These are phyloP conservation scores for Tylopilus sp. DNA, from an alignment of 1,284 basidiomycete genomes.

Conservation along the genomic window DNA sequence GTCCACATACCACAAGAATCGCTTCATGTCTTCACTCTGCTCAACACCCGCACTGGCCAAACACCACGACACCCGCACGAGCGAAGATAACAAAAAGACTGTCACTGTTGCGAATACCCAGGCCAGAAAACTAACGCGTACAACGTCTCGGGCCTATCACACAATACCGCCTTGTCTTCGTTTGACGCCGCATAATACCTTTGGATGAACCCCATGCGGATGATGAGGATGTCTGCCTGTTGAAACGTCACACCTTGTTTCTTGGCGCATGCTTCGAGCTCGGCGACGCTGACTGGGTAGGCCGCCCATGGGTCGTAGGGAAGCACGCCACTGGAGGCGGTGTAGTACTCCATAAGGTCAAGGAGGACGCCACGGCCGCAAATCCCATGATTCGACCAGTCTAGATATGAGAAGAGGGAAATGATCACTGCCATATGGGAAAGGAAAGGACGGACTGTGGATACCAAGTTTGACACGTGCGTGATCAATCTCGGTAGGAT, in stretches of 20 bases:
- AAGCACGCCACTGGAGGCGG: conserved; percentile 52
- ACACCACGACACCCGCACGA: neutral
- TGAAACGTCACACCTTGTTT: too few species aligned
- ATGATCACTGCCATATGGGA: neutral
- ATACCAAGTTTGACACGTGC: conserved; percentile 67
- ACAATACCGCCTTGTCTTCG: conserved; percentile 60
- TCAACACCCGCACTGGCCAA: conserved; percentile 66
- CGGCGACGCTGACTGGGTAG: too few species aligned
- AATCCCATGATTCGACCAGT: conserved; percentile 81
- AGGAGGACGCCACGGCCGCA: conserved; percentile 79
- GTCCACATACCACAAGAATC: conserved; percentile 67
- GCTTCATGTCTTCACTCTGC: conserved; percentile 77
- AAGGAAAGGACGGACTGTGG: conserved; percentile 61
- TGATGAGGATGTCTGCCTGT: too few species aligned
- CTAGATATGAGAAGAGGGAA: conserved; percentile 44
- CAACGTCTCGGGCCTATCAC: conserved; percentile 52
- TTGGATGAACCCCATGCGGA: conserved; percentile 43
- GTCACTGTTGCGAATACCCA: neutral
- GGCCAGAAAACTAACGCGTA: conserved; percentile 40
- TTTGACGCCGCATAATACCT: conserved; percentile 61
- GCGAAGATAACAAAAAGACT: neutral
- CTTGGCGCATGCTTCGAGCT: too few species aligned
- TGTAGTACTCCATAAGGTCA: conserved; percentile 69
- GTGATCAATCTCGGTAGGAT: conserved; percentile 64
- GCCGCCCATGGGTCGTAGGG: conserved; percentile 35